Conservation (phyloP, 169 alveolate genomes). For the Plasmodium knowlesi region DNA sequence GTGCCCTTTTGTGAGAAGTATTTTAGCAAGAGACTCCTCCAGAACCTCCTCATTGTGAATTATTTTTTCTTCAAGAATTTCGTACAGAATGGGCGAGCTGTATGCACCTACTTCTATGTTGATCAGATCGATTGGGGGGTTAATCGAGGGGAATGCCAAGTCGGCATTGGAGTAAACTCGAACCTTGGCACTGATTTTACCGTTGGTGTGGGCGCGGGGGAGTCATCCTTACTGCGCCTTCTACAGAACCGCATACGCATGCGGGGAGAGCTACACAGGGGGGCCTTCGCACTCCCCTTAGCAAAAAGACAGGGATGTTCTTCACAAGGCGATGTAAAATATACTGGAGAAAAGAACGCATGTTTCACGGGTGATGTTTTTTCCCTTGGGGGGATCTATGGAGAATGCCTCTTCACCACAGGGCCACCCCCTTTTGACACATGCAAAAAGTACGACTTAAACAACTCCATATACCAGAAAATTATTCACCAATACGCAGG, state of each 20-base stretch:
- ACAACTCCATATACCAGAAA: slow-evolving; percentile 4
- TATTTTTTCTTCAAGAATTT: slow-evolving; percentile 37
- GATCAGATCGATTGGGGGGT: neutral
- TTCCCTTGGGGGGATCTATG: neutral
- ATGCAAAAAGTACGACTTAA: slow-evolving; percentile 11
- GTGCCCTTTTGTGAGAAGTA: slow-evolving; percentile 15
- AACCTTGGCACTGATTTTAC: neutral
- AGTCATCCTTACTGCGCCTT: neutral
- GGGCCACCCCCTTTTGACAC: neutral
- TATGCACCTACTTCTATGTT: slow-evolving; percentile 31
- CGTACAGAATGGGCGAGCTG: neutral
- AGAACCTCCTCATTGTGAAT: slow-evolving; percentile 25
- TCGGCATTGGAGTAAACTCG: too few relatives aligned
- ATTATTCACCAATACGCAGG: slow-evolving; percentile 8
- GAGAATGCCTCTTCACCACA: neutral
- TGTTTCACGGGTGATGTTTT: neutral
- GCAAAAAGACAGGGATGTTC: neutral
- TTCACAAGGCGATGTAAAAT: neutral
- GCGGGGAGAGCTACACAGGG: neutral
- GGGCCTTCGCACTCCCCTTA: neutral
- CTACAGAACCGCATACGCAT: neutral
- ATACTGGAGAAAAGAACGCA: neutral
- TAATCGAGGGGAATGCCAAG: neutral
- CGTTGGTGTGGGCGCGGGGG: neutral
- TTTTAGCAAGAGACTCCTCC: slow-evolving; percentile 9